Evolutionary conservation across 2,329 filamentous ascomycete species (phyloP).

Genomic region (Fusarium sp.): DNA sequence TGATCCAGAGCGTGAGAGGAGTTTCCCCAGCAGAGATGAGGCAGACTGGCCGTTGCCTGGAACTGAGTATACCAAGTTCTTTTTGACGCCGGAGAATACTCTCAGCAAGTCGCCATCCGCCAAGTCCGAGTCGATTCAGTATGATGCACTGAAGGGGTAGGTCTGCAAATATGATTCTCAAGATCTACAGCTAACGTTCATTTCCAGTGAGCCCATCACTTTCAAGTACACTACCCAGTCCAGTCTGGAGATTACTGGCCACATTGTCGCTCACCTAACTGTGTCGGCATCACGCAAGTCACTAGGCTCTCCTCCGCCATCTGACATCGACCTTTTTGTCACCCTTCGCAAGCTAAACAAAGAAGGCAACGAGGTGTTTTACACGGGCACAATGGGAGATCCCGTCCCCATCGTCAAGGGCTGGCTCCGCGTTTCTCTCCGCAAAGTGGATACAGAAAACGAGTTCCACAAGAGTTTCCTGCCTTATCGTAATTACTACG

Average conservation of each 20-base stretch:
- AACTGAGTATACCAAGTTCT: conserved; percentile 69
- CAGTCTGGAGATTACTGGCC: conserved; percentile 76
- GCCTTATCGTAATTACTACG: conserved; percentile 67
- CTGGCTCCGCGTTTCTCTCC: conserved; percentile 68
- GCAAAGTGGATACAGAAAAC: conserved; percentile 63
- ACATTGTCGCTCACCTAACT: conserved; percentile 72
- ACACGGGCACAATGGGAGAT: conserved; percentile 73
- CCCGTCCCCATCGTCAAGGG: conserved; percentile 71
- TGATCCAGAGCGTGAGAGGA: conserved; percentile 66
- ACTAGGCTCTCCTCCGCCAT: conserved; percentile 43
- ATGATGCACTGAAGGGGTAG: neutral
- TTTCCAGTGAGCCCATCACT: conserved; percentile 57
- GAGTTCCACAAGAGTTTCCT: conserved; percentile 43
- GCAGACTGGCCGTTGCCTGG: conserved; percentile 73
- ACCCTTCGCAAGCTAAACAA: conserved; percentile 69
- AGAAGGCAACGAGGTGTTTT: conserved; percentile 66
- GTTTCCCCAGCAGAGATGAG: conserved; percentile 66
- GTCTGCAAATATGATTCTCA: neutral
- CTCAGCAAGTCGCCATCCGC: neutral
- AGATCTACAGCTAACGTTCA: neutral
- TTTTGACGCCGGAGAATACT: conserved; percentile 50
- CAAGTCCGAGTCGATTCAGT: conserved; percentile 42
- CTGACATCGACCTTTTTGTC: conserved; percentile 72
- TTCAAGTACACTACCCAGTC: conserved; percentile 65
- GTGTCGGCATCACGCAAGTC: conserved; percentile 68